Percentiles rank a stretch among this genome's conserved stretches.
These are phyloP conservation scores for Ochromonas danica DNA, from an alignment of 108 stramenopile genomes.

Conservation along the genomic window DNA sequence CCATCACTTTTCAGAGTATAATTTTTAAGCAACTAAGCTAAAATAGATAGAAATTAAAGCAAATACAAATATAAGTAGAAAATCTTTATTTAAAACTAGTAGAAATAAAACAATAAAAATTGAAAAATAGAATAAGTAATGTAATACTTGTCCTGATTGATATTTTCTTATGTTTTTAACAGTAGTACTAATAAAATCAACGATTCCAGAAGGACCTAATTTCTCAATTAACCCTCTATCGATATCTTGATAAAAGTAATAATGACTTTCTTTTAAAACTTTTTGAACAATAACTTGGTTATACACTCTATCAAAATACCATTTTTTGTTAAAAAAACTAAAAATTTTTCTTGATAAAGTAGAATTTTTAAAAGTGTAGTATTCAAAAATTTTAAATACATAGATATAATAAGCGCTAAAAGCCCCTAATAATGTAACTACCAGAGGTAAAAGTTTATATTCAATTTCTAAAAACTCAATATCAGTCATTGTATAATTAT, in stretches of 20 bases:
- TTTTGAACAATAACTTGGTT: slow-evolving; percentile 11
- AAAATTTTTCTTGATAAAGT: slow-evolving; percentile 20
- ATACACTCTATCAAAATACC: slow-evolving; percentile 28
- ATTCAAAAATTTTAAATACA: slow-evolving; percentile 29
- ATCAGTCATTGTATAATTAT: slow-evolving; percentile 25
- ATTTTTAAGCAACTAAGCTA: slow-evolving; percentile 35
- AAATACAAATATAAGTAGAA: neutral
- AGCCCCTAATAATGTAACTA: slow-evolving; percentile 18
- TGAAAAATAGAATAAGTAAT: slow-evolving; percentile 14
- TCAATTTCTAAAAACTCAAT: slow-evolving; percentile 31
- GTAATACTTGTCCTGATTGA: slow-evolving; percentile 16
- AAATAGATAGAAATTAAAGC: slow-evolving; percentile 3
- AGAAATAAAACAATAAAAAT: slow-evolving; percentile 33
- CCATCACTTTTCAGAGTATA: slow-evolving; percentile 8
- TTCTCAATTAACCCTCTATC: slow-evolving; percentile 28
- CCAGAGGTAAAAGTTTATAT: slow-evolving; percentile 17
- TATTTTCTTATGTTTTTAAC: slow-evolving; percentile 18
- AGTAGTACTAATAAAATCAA: slow-evolving; percentile 19
- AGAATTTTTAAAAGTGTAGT: slow-evolving; percentile 12
- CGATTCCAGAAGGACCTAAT: slow-evolving; percentile 27
- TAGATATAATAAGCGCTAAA: slow-evolving; percentile 11
- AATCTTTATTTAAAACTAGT: neutral
- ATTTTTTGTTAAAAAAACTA: slow-evolving; percentile 34
- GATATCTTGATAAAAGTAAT: slow-evolving; percentile 23
- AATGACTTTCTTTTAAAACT: neutral